A percentile compares a stretch with the other conserved stretches of the same genome.
phyloP scores from a whole-genome alignment of 768 basidiomycete species.

The Mycena galopus region DNA sequence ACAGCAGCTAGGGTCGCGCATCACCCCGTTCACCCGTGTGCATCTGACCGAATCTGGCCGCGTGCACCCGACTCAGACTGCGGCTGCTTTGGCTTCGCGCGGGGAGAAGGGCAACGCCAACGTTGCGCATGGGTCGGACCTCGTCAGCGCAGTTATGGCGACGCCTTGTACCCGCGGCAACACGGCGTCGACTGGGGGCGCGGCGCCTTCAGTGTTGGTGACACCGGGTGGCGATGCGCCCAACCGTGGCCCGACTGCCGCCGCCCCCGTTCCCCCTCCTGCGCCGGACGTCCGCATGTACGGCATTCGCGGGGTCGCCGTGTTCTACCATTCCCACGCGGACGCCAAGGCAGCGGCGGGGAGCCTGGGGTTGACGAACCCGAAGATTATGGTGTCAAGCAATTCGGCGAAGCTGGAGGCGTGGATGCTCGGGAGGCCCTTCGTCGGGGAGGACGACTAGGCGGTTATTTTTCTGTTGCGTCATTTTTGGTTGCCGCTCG shows the following conservation, averaged over 20 bases:
- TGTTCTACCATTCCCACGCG: not conserved
- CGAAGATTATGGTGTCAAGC: constrained; percentile 5
- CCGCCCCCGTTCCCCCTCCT: not conserved
- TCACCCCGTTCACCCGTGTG: not conserved
- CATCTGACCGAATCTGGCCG: too few relatives aligned
- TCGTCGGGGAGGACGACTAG: not conserved
- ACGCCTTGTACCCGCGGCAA: too few relatives aligned
- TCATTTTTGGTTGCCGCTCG: not conserved
- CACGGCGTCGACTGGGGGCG: too few relatives aligned
- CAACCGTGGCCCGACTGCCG: not conserved
- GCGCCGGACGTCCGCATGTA: not conserved
- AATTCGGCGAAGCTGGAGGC: constrained; percentile 9
- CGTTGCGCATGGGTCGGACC: too few relatives aligned
- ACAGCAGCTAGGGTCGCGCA: too few relatives aligned
- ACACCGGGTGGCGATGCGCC: not conserved
- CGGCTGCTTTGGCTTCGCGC: too few relatives aligned
- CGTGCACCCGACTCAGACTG: too few relatives aligned
- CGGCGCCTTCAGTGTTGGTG: not conserved
- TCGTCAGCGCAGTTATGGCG: too few relatives aligned
- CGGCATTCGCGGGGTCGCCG: not conserved
- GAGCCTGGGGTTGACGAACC: not conserved
- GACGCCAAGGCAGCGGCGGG: not conserved
- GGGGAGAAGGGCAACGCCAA: too few relatives aligned
- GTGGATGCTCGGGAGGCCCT: constrained; percentile 6
- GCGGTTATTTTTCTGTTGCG: not conserved